A percentile compares a stretch with the other conserved stretches of the same genome.
Conservation (phyloP, 768 basidiomycete species). For the Chalciporus chontae region DNA sequence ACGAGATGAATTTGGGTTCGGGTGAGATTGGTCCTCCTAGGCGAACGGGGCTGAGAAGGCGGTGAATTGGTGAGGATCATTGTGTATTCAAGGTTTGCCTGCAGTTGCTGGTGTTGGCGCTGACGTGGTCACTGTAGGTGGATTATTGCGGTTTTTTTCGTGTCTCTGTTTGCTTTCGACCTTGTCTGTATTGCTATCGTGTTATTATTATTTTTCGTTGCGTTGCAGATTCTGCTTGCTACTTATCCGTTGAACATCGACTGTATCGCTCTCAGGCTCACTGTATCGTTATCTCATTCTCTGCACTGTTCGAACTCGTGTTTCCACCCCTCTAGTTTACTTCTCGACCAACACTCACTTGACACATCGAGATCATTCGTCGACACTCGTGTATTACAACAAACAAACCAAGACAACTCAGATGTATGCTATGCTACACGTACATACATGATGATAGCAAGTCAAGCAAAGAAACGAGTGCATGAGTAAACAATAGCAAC, state of each 20-base stretch:
- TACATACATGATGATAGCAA: not conserved
- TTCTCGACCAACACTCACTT: not conserved
- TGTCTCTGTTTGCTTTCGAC: too few species aligned
- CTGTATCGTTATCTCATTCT: too few species aligned
- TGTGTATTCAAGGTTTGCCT: too few species aligned
- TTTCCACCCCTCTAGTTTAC: not conserved
- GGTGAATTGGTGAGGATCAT: conserved; percentile 1
- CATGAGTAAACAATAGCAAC: not conserved
- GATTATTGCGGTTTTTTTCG: not conserved
- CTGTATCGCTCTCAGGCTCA: not conserved
- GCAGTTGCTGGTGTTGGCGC: not conserved
- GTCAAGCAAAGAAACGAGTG: not conserved
- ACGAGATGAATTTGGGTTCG: conserved; percentile 33
- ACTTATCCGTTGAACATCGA: too few species aligned
- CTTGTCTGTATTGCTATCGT: too few species aligned
- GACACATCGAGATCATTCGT: not conserved
- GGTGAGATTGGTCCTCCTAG: conserved; percentile 7
- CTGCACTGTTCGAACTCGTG: not conserved
- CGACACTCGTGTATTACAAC: not conserved
- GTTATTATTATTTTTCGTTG: too few species aligned
- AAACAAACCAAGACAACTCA: not conserved
- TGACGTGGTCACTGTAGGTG: not conserved
- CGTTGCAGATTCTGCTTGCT: not conserved
- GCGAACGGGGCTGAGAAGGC: conserved; percentile 8
- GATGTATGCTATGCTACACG: not conserved